Conservation (phyloP, 2,329 filamentous ascomycete genomes). For the Penicillium sp. region DNA sequence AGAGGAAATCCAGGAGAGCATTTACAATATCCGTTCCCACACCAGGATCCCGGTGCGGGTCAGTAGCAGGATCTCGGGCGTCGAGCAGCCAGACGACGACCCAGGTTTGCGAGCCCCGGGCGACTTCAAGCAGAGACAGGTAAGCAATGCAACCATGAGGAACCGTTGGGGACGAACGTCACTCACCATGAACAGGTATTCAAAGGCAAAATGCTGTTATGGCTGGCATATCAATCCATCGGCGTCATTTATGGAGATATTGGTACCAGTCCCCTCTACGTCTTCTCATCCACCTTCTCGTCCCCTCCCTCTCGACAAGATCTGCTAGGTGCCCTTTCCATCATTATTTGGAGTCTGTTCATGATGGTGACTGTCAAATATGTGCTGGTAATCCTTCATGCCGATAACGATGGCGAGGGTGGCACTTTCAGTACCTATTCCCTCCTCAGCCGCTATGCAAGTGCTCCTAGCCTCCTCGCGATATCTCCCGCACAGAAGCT, state of each 20-base stretch:
- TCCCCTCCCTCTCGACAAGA: background rate
- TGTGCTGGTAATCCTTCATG: background rate
- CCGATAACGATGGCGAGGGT: slow-evolving; percentile 4
- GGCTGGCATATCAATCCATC: slow-evolving; percentile 2
- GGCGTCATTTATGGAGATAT: slow-evolving; percentile 5
- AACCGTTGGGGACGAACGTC: background rate
- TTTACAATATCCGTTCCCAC: background rate
- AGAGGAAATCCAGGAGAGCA: background rate
- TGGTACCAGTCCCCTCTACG: slow-evolving; percentile 8
- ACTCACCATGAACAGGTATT: background rate
- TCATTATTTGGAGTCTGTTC: slow-evolving; percentile 1
- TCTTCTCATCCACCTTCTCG: slow-evolving; percentile 1
- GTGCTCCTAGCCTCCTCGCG: background rate
- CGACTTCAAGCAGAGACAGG: slow-evolving; percentile 1
- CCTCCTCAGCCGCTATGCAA: slow-evolving; percentile 1
- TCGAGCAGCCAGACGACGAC: background rate
- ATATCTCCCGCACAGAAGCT: background rate
- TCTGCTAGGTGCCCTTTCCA: background rate
- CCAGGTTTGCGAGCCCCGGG: background rate
- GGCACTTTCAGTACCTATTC: slow-evolving; percentile 2
- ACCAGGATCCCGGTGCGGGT: background rate
- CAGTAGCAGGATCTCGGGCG: background rate
- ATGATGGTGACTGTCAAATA: slow-evolving; percentile 6
- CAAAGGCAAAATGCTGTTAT: slow-evolving; percentile 1
- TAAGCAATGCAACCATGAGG: background rate